Evolutionary conservation across 345 rosid species (phyloP).

Genomic region (Cardamine occulta): DNA sequence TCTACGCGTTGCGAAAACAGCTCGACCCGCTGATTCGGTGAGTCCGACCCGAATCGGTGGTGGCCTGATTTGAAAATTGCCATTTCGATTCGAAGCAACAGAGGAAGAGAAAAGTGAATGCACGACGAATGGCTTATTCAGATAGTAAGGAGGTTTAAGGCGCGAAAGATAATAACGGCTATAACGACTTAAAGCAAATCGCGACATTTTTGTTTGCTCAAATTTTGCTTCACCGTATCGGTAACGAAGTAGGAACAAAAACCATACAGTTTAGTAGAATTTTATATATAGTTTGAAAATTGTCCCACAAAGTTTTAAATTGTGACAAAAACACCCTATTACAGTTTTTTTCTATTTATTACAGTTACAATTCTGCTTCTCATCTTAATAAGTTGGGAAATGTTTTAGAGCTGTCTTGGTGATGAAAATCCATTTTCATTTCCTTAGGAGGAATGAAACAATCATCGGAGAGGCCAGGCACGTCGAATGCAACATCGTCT

Average conservation of each 20-base stretch:
- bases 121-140: not conserved
- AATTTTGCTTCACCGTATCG: not conserved
- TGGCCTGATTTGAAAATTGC: conserved; percentile 42
- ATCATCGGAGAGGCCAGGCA: conserved; percentile 75
- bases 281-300: conserved; percentile 8
- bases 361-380: not conserved
- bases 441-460: conserved; percentile 91
- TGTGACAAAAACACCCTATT: conserved; percentile 11
- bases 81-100: conserved; percentile 35
- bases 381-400: conserved; percentile 21
- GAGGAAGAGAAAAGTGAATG: conserved; percentile 33
- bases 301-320: conserved; percentile 8
- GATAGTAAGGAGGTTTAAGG: not conserved
- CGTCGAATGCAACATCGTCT: conserved; percentile 86
- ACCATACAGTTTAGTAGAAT: not conserved
- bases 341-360: conserved; percentile 7
- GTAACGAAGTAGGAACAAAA: not conserved
- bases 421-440: conserved; percentile 50
- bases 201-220: conserved; percentile 24
- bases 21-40: conserved; percentile 83
- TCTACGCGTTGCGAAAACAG: conserved; percentile 76
- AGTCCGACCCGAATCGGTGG: conserved; percentile 74
- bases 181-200: conserved; percentile 38
- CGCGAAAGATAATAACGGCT: conserved; percentile 54
- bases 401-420: conserved; percentile 30